Evolutionary conservation across 2,329 filamentous ascomycete genomes (phyloP), one percentile per base, ranked within the genome.

Genomic region (Colletotrichum cereale): DNA sequence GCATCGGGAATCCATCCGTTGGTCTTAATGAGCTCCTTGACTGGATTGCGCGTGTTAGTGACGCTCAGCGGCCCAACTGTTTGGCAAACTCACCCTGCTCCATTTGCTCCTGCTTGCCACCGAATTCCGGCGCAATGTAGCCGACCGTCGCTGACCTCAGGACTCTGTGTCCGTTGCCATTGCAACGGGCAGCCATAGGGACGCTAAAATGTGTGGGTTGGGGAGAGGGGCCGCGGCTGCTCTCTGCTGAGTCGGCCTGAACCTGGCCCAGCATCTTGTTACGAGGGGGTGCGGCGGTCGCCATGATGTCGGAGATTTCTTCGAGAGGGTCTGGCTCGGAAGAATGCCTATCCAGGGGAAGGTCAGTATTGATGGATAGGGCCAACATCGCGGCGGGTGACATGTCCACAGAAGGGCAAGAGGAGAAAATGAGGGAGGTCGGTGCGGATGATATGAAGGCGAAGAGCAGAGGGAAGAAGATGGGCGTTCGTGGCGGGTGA

Each of bases 41-140:
- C 95, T 94, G 74, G 31, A 26, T 34, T 18, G 56, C 55, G 34
- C 44, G 44, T 52, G 47, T 62, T 52, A 62, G 60, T 38, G 60
- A 24, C 16, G 10, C 2, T 18, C 60, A 14, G 14, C 12, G 14
- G 12, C 42, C 40, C 31, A 38, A 52, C 38, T 21, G 31, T 12
- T 42, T 52, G 34, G 14, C 29, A 26, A 16, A 74, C 89, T 81
- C 81, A 93, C 91, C 91, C 79, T 91, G 85, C 79, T 93, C 89
- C 91, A 97, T 97, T 86, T 99, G 96, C 80, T 94, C 91, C 75
- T 91, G 87, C 85, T 97, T 98, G 80, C 96, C 96, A 81, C 94
- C 91, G 79, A 99, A 99, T 73, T 95, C 94, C 57, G 96, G 95
- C 31, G 96, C 95, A 75, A 97, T 92, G 85, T 99, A 99, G 78